Evolutionary conservation across 371 early-diverging fungal genomes (phyloP), one percentile per base, ranked within the genome.

Genomic region (Apophysomyces trapeziformis): DNA sequence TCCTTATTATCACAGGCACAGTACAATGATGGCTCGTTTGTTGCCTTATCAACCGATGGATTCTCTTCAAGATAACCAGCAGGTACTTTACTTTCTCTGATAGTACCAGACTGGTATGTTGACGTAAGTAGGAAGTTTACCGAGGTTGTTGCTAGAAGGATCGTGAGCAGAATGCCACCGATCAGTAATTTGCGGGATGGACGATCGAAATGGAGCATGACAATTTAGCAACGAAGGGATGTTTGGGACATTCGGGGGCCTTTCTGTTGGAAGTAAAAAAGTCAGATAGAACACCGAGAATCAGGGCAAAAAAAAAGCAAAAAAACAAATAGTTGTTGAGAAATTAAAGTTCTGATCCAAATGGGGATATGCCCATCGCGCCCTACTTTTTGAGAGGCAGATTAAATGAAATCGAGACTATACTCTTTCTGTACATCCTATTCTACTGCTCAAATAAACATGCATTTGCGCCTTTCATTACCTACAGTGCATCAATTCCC

Each of bases 31-130:
- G 41, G 16, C 4, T 60, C 60, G 14, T 21, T 60, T 16, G 60
- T 32, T 13, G 32, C 41, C 16, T 26, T 26, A 8, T 43, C 36
- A 16, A 11, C 12, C 18, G 39, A 32, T 5, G 38, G 50, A 7
- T 58, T 26, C 13, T 59, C 47, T 60, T 66, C 60, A 1, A 66
- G n/a, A 46, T 66, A 66, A 13, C 60, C 66, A 9, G 66, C 50
- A 9, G 50, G 36, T 35, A 63, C 57, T 38, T 62, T 62, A 26
- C n/a, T 62, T 7, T 21, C 21, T n/a, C 7, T 21, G 0, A 21
- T 11, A 21, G 54, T 21, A 6, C 54, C 54, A n/a, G n/a, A 26
- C 7, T 16, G 21, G 21, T 41, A 41, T 1, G 41, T 41, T 41
- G 62, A 32, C 36, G 62, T 62, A 50, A 56, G 14, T 38, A 47